These are phyloP conservation scores for Aechmea fasciata DNA, from an alignment of 176 grass and related monocot genomes.

Conservation along the genomic window DNA sequence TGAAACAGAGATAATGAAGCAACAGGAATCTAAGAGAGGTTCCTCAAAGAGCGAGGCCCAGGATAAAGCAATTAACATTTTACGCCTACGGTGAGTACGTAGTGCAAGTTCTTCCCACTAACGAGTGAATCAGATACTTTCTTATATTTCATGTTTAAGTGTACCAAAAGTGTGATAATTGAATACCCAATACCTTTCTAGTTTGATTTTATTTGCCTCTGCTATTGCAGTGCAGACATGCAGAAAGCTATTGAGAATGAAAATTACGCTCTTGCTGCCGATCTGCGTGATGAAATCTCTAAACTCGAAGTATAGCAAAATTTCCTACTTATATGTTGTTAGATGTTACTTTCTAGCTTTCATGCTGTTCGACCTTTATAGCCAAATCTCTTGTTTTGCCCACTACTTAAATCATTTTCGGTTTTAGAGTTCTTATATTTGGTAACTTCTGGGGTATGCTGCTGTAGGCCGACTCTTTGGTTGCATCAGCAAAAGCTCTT, in stretches of 20 bases:
- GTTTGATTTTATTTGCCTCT: constrained; percentile 22
- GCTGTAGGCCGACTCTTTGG: constrained; percentile 66
- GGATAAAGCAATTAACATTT: constrained; percentile 78
- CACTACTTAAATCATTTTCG: background rate
- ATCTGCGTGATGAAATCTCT: constrained; percentile 63
- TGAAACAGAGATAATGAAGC: constrained; percentile 70
- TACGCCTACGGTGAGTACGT: constrained; percentile 58
- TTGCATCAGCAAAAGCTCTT: constrained; percentile 85
- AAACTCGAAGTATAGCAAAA: constrained; percentile 75
- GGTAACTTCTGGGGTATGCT: background rate
- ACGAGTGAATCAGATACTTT: constrained; percentile 3
- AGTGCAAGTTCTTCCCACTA: constrained; percentile 9
- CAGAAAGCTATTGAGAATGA: constrained; percentile 82
- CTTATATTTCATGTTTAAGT: background rate
- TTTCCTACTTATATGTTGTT: background rate
- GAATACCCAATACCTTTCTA: constrained; percentile 10
- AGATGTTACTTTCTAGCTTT: background rate
- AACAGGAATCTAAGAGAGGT: constrained; percentile 81
- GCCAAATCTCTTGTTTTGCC: background rate
- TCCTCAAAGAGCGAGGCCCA: constrained; percentile 94
- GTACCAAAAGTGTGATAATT: background rate
- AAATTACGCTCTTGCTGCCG: constrained; percentile 83
- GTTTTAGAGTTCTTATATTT: background rate
- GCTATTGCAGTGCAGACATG: constrained; percentile 78
- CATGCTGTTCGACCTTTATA: background rate